A percentile compares a stretch with the other conserved stretches of the same genome.
These are phyloP conservation scores for Colletotrichum ledebouriae DNA, from an alignment of 2,329 filamentous ascomycete genomes.

Conservation along the genomic window DNA sequence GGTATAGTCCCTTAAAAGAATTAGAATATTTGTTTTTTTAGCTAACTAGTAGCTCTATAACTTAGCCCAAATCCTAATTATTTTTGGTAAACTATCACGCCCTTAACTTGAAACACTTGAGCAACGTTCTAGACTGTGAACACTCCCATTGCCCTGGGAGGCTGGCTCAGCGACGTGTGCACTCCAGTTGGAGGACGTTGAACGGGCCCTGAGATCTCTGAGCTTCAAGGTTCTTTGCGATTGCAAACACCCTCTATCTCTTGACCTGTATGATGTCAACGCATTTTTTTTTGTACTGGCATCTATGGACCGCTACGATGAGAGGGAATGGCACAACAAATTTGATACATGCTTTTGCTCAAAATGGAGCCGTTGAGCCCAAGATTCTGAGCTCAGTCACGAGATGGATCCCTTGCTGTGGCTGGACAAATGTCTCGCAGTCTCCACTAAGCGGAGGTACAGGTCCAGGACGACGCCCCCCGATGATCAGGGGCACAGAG, in stretches of 20 bases:
- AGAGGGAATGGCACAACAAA: neutral
- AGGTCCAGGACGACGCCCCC: conserved; percentile 3
- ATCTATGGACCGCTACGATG: conserved; percentile 5
- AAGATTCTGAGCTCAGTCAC: conserved; percentile 9
- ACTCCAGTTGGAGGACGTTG: neutral
- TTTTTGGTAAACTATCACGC: too few species aligned
- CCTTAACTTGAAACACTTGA: conserved; percentile 32
- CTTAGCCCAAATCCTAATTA: too few species aligned
- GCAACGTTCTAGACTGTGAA: conserved; percentile 8
- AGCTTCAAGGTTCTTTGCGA: neutral
- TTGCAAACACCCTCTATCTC: neutral
- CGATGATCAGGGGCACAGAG: conserved; percentile 16
- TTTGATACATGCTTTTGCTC: neutral
- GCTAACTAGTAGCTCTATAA: too few species aligned
- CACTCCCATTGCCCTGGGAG: conserved; percentile 1
- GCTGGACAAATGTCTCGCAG: neutral
- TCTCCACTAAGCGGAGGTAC: conserved; percentile 17
- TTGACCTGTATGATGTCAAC: conserved; percentile 20
- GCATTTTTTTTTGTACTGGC: conserved; percentile 12
- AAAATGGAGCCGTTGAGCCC: conserved; percentile 3
- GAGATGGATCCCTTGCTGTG: neutral
- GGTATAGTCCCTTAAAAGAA: too few species aligned
- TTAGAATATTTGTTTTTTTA: too few species aligned
- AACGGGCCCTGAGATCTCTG: neutral
- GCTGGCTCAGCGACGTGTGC: neutral